Evolutionary conservation across 495 filamentous ascomycete genomes (phyloP).

Genomic region (Astrocystis sublimbata): DNA sequence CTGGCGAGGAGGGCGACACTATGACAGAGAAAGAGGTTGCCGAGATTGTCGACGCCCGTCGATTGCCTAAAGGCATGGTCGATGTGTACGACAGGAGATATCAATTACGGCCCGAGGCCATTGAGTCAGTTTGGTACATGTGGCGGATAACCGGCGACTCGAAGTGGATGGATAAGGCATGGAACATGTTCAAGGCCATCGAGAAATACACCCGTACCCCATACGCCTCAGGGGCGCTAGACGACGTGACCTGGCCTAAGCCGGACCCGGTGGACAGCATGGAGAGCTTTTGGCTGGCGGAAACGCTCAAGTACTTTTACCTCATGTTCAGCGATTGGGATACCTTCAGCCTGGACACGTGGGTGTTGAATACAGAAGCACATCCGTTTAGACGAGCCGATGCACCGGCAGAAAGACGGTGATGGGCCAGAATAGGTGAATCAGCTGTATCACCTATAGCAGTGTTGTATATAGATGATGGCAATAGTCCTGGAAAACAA

Average conservation of each 20-base stretch:
- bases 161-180: slow-evolving; percentile 58
- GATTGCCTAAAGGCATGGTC: slow-evolving; percentile 61
- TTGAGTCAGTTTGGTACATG: slow-evolving; percentile 64
- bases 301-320: slow-evolving; percentile 87
- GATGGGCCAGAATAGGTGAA: not conserved
- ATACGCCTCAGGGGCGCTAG: slow-evolving; percentile 33
- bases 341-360: slow-evolving; percentile 60
- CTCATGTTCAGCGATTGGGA: slow-evolving; percentile 75
- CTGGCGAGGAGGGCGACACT: slow-evolving; percentile 21
- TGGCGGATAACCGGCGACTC: slow-evolving; percentile 60
- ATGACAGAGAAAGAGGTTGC: slow-evolving; percentile 40
- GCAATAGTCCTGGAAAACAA: no score
- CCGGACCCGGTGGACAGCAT: slow-evolving; percentile 44
- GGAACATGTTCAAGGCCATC: slow-evolving; percentile 56
- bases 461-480: not conserved
- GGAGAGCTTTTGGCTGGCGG: slow-evolving; percentile 62
- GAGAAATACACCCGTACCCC: slow-evolving; percentile 33
- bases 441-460: not conserved
- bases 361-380: slow-evolving; percentile 69
- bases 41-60: slow-evolving; percentile 44
- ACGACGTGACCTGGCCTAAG: slow-evolving; percentile 27
- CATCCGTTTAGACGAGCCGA: slow-evolving; percentile 65
- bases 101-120: slow-evolving; percentile 67
- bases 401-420: not conserved
- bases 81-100: slow-evolving; percentile 62